Conservation (phyloP, 306 rosid species). For the Begonia loranthoides region DNA sequence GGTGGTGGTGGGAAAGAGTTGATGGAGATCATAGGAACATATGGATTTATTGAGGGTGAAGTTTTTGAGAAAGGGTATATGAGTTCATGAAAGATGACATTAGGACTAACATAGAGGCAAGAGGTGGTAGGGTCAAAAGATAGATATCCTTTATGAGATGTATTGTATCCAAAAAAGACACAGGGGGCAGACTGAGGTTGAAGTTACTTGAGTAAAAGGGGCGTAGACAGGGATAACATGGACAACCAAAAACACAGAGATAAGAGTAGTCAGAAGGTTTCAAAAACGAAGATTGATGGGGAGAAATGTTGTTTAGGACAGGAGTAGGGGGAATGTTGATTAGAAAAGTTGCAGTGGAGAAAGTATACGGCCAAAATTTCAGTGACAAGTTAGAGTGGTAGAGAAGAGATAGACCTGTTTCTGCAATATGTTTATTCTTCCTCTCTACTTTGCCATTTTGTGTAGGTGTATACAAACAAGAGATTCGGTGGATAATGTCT, state of each 20-base stretch:
- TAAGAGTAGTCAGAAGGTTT: neutral
- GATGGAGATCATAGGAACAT: neutral
- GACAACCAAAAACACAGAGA: too few relatives aligned
- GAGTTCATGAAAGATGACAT: neutral
- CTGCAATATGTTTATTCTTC: too few relatives aligned
- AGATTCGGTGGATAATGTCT: too few relatives aligned
- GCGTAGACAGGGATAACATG: neutral
- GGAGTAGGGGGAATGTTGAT: neutral
- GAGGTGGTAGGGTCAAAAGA: neutral
- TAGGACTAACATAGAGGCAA: too few relatives aligned
- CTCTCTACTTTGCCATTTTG: too few relatives aligned
- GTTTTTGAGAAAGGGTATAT: neutral
- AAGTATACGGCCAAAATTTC: neutral
- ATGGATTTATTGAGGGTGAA: neutral
- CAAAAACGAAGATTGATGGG: neutral
- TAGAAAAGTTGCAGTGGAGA: neutral
- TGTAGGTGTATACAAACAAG: too few relatives aligned
- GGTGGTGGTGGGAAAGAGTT: neutral
- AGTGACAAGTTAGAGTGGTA: too few relatives aligned
- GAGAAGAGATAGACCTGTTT: too few relatives aligned
- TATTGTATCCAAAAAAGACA: neutral
- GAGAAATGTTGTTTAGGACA: neutral
- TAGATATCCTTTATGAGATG: neutral
- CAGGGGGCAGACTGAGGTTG: neutral
- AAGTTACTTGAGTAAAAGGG: neutral